Evolutionary conservation across 345 rosid species (phyloP).

Genomic region (Populus tremula): DNA sequence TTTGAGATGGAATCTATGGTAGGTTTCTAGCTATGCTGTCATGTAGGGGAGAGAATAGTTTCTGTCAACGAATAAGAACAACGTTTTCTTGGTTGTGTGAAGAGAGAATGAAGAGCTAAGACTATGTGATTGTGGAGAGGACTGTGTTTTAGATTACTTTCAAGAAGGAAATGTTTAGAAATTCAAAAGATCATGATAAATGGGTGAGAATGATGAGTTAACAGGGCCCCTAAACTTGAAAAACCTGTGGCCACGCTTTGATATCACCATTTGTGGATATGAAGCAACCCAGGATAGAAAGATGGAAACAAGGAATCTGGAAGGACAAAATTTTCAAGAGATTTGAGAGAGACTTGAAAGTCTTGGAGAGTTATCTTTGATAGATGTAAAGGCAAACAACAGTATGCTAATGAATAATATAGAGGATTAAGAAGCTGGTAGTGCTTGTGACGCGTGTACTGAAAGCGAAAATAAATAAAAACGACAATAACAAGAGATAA

Average conservation of each 20-base stretch:
- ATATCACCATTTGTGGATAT: slow-evolving; percentile 55
- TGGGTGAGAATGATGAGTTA: neutral
- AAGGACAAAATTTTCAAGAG: neutral
- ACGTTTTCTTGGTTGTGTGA: neutral
- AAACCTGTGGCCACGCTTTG: slow-evolving; percentile 56
- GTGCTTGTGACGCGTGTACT: neutral
- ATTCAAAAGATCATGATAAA: neutral
- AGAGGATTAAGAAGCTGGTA: neutral
- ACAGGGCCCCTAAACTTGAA: slow-evolving; percentile 61
- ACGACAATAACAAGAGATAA: no score
- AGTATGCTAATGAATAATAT: neutral
- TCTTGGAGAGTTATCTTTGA: no score
- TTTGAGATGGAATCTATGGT: no score
- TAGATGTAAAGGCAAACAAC: no score
- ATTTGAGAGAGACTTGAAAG: neutral
- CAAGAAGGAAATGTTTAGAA: neutral
- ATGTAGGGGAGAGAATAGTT: slow-evolving; percentile 28
- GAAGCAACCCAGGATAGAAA: neutral
- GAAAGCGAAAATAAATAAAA: neutral
- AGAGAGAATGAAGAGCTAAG: neutral
- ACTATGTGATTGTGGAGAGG: slow-evolving; percentile 17
- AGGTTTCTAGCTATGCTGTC: neutral
- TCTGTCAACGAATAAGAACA: slow-evolving; percentile 22
- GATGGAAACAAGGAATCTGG: no score
- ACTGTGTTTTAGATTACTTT: neutral